Percentiles rank a stretch among this genome's conserved stretches.
phyloP scores from a whole-genome alignment of 768 basidiomycete species.

The Trametopsis cervina region DNA sequence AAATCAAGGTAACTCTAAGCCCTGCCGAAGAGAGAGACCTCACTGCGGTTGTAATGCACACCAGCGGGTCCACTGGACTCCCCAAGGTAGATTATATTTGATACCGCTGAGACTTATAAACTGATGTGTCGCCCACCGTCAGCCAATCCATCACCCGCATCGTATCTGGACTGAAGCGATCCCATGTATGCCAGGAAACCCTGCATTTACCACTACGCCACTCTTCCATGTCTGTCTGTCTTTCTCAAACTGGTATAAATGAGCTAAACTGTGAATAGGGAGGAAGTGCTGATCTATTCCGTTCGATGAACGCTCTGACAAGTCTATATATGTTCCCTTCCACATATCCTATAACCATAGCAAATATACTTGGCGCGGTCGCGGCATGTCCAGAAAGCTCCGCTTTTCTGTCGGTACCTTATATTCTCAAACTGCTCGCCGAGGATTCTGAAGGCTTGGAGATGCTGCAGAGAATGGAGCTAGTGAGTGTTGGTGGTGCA shows the following conservation, averaged over 20 bases:
- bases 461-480: conserved; percentile 7
- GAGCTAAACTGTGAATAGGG: neutral
- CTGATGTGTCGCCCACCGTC: neutral
- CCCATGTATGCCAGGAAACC: conserved; percentile 7
- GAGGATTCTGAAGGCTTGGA: conserved; percentile 3
- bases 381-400: neutral
- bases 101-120: neutral
- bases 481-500: conserved; percentile 9
- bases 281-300: conserved; percentile 8
- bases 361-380: conserved; percentile 4
- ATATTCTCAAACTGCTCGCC: conserved; percentile 10
- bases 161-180: conserved; percentile 11
- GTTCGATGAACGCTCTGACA: conserved; percentile 6
- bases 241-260: neutral
- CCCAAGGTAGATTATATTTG: conserved; percentile 2
- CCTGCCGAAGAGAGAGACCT: conserved; percentile 4
- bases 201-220: conserved; percentile 10
- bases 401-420: conserved; percentile 10
- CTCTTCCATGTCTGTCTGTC: conserved; percentile 5
- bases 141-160: conserved; percentile 12
- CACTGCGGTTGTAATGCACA: conserved; percentile 9
- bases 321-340: conserved; percentile 9
- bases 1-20: neutral
- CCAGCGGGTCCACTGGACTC: conserved; percentile 11
- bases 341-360: conserved; percentile 6